Percentiles rank a stretch among this genome's conserved stretches.
These are phyloP conservation scores for Sugiyamaella neomexicana DNA, from an alignment of 1,139 yeast genomes.

Conservation along the genomic window DNA sequence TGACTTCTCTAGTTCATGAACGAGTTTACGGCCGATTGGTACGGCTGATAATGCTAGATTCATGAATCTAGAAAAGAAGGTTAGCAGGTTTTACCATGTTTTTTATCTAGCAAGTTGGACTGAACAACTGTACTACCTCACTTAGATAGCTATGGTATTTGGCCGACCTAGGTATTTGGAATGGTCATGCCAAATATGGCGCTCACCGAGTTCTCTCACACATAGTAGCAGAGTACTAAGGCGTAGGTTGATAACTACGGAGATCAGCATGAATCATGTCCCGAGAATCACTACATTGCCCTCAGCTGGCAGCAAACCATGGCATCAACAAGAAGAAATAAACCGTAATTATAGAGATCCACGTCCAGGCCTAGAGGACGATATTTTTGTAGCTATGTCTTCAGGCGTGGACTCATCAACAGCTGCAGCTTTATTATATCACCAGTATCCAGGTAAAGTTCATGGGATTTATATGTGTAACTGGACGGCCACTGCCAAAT, in stretches of 20 bases:
- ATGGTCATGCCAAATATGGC: too few species aligned
- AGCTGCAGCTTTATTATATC: conserved; percentile 70
- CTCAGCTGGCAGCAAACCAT: background rate
- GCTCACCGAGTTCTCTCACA: background rate
- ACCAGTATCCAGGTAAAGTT: conserved; percentile 51
- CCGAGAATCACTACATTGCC: background rate
- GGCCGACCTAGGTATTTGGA: too few species aligned
- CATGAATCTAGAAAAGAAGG: too few species aligned
- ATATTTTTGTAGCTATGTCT: conserved; percentile 84
- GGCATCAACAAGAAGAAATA: background rate
- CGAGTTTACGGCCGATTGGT: too few species aligned
- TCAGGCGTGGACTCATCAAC: conserved; percentile 97
- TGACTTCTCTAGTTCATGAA: too few species aligned
- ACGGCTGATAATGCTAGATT: too few species aligned
- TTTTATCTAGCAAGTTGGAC: too few species aligned
- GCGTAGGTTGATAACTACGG: background rate
- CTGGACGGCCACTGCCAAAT: conserved; percentile 71
- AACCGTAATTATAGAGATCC: background rate
- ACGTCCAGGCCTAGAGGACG: conserved; percentile 29
- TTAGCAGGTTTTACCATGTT: too few species aligned
- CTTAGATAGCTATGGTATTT: too few species aligned
- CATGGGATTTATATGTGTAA: conserved; percentile 90
- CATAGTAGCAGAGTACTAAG: background rate
- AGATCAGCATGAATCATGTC: background rate
- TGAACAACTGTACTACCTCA: too few species aligned